Evolutionary conservation across 2,329 filamentous ascomycete species (phyloP).

Genomic region (Fusarium begoniae): DNA sequence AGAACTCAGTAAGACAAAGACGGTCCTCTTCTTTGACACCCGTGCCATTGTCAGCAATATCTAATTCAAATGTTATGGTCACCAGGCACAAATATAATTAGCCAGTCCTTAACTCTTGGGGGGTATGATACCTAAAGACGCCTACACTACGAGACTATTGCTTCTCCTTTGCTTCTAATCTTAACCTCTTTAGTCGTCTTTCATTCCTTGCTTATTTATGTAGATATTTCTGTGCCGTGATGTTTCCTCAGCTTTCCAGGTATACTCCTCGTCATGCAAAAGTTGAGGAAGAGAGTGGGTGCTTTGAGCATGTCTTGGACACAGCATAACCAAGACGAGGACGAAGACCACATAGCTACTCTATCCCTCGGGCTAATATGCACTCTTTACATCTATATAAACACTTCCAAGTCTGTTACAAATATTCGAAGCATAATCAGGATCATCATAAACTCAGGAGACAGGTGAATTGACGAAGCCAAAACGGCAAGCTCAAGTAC

Average conservation of each 20-base stretch:
- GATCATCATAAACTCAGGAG: background rate
- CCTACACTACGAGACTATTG: constrained; percentile 55
- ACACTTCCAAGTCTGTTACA: background rate
- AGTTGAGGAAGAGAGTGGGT: constrained; percentile 61
- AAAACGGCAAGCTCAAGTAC: background rate
- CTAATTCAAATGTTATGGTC: background rate
- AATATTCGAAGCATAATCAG: background rate
- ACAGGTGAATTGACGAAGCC: background rate
- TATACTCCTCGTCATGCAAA: constrained; percentile 54
- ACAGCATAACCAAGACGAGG: background rate
- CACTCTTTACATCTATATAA: background rate
- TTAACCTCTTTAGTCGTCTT: background rate
- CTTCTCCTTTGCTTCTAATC: constrained; percentile 32
- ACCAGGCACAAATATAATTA: constrained; percentile 51
- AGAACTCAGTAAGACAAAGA: constrained; percentile 55
- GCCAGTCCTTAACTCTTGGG: constrained; percentile 60
- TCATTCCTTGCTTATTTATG: constrained; percentile 30
- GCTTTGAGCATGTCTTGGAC: background rate
- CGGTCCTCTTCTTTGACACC: constrained; percentile 22
- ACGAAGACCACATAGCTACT: too few relatives aligned
- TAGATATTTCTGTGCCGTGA: constrained; percentile 28
- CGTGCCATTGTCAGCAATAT: background rate
- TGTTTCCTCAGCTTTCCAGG: constrained; percentile 55
- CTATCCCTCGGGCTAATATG: background rate
- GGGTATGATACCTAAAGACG: constrained; percentile 60